phyloP scores from a whole-genome alignment of 2,329 filamentous ascomycete species.

The Cadophora luteo-olivacea region DNA sequence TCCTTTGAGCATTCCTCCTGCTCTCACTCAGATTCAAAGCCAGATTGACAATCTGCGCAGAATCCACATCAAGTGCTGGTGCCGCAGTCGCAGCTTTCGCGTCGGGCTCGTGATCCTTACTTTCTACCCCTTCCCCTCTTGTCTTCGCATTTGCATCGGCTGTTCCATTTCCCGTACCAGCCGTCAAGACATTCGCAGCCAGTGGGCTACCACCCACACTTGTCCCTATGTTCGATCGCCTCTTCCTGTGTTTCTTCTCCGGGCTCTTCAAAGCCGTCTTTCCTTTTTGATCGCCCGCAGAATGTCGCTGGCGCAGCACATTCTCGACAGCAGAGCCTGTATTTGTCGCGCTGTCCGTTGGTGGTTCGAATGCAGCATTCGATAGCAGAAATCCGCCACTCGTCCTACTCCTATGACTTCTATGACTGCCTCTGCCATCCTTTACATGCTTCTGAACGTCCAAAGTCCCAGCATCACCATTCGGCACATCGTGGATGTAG shows the following conservation, averaged over 20 bases:
- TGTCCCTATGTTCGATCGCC: slow-evolving; percentile 34
- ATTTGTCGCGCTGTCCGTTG: slow-evolving; percentile 17
- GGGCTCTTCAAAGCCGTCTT: slow-evolving; percentile 33
- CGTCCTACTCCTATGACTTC: slow-evolving; percentile 39
- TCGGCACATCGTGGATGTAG: slow-evolving; percentile 17
- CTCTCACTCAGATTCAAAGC: slow-evolving; percentile 88
- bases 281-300: slow-evolving; percentile 38
- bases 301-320: slow-evolving; percentile 31
- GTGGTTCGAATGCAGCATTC: slow-evolving; percentile 36
- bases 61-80: slow-evolving; percentile 69
- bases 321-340: slow-evolving; percentile 18
- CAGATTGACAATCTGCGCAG: slow-evolving; percentile 90
- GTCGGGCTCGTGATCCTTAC: slow-evolving; percentile 9
- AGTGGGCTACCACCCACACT: slow-evolving; percentile 39
- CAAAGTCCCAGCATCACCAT: slow-evolving; percentile 15
- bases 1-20: slow-evolving; percentile 67
- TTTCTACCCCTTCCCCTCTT: slow-evolving; percentile 18
- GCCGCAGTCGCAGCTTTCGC: slow-evolving; percentile 34
- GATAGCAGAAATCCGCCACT: slow-evolving; percentile 44
- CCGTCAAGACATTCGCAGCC: slow-evolving; percentile 36
- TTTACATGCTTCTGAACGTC: slow-evolving; percentile 24
- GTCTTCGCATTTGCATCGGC: slow-evolving; percentile 18
- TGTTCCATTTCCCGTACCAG: slow-evolving; percentile 19
- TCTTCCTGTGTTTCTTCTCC: slow-evolving; percentile 38
- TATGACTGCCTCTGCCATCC: slow-evolving; percentile 38